These are phyloP conservation scores for Lepidium campestre DNA, from an alignment of 441 rosid genomes.

Conservation along the genomic window DNA sequence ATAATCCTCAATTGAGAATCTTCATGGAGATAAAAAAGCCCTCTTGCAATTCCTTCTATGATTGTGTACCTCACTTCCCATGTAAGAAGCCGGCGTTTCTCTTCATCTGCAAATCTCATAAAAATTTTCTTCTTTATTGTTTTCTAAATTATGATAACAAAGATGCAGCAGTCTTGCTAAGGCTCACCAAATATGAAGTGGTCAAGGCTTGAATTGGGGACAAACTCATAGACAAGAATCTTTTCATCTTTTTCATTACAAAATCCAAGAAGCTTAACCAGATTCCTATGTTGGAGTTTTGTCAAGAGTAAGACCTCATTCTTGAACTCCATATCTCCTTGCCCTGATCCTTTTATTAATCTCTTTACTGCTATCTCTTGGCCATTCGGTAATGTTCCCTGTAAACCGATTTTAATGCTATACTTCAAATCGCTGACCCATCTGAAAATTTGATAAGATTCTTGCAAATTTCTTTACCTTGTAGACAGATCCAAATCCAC, in stretches of 20 bases:
- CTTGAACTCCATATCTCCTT: slow-evolving; percentile 47
- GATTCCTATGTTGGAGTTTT: slow-evolving; percentile 48
- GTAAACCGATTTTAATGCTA: neutral
- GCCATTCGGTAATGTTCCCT: slow-evolving; percentile 42
- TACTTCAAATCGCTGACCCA: neutral
- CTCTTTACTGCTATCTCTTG: slow-evolving; percentile 46
- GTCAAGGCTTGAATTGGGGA: slow-evolving; percentile 47
- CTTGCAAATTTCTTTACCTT: slow-evolving; percentile 3
- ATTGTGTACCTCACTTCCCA: slow-evolving; percentile 26
- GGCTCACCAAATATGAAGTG: slow-evolving; percentile 35
- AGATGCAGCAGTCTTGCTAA: neutral
- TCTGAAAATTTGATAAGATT: neutral
- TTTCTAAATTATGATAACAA: neutral
- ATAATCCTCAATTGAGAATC: slow-evolving; percentile 26
- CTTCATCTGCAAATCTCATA: slow-evolving; percentile 9
- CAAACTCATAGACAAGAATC: slow-evolving; percentile 40
- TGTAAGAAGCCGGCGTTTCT: slow-evolving; percentile 16
- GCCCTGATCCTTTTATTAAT: slow-evolving; percentile 29
- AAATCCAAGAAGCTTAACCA: slow-evolving; percentile 50
- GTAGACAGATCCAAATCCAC: slow-evolving; percentile 30
- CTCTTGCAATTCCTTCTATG: slow-evolving; percentile 22
- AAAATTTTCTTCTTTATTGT: neutral
- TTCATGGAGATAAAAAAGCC: slow-evolving; percentile 29
- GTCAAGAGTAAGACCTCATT: slow-evolving; percentile 46
- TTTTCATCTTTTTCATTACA: slow-evolving; percentile 38